A percentile compares a stretch with the other conserved stretches of the same genome.
These are phyloP conservation scores for Vanilla planifolia DNA, from an alignment of 106 monocot species.

Conservation along the genomic window DNA sequence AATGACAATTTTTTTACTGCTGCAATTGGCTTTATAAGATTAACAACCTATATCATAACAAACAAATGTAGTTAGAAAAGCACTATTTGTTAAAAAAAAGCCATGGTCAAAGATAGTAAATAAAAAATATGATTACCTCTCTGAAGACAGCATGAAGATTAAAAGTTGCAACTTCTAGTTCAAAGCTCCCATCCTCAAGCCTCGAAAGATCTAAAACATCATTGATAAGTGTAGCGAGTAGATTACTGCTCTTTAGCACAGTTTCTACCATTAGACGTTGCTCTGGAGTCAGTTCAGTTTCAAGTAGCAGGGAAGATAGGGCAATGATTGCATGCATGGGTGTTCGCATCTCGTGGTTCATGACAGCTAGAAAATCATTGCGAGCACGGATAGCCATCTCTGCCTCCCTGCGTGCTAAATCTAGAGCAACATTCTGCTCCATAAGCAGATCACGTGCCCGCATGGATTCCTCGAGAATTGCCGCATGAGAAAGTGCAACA, in stretches of 20 bases:
- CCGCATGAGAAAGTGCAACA: constrained; percentile 96
- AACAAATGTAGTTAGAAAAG: constrained; percentile 12
- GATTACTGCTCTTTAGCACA: constrained; percentile 76
- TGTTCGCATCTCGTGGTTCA: constrained; percentile 97
- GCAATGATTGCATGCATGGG: constrained; percentile 80
- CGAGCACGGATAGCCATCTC: constrained; percentile 88
- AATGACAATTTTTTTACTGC: constrained; percentile 63
- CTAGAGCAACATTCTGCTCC: constrained; percentile 90
- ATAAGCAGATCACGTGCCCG: constrained; percentile 85
- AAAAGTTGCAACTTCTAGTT: constrained; percentile 54
- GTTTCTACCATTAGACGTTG: constrained; percentile 88
- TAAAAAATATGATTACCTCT: constrained; percentile 43
- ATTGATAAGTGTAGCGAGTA: constrained; percentile 77
- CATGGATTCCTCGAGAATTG: constrained; percentile 97
- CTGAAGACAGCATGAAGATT: constrained; percentile 80
- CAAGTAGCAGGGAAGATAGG: constrained; percentile 73
- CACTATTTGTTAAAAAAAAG: neutral
- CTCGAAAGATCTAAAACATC: constrained; percentile 90
- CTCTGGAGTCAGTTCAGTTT: constrained; percentile 81
- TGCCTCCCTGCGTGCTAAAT: constrained; percentile 83
- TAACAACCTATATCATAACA: constrained; percentile 53
- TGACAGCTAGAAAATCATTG: constrained; percentile 93
- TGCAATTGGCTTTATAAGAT: constrained; percentile 86
- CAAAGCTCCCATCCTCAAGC: constrained; percentile 85
- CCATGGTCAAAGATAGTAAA: neutral